Conservation (phyloP, 345 rosid species). For the Acer negundo region DNA sequence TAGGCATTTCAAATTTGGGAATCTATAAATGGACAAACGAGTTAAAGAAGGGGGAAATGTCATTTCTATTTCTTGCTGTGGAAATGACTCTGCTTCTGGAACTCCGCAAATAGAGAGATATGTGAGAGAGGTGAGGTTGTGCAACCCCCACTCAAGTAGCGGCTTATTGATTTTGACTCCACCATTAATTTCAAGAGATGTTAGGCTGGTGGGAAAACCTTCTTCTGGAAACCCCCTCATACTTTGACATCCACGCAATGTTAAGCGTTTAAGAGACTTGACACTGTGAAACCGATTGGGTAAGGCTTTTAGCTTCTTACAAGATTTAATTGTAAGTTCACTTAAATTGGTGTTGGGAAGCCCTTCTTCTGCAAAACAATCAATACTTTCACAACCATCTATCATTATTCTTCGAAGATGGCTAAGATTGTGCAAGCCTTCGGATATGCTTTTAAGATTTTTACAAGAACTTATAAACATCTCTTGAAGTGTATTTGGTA, state of each 20-base stretch:
- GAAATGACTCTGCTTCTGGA: not conserved
- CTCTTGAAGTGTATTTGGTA: not conserved
- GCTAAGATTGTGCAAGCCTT: not conserved
- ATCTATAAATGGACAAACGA: not conserved
- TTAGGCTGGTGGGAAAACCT: conserved; percentile 10
- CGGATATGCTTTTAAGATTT: not conserved
- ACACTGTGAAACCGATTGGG: conserved; percentile 8
- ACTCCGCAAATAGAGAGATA: not conserved
- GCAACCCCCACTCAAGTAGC: too few relatives aligned
- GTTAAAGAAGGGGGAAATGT: too few relatives aligned
- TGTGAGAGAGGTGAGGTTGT: not conserved
- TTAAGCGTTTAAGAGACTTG: conserved; percentile 1
- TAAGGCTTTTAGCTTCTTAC: not conserved
- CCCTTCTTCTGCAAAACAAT: not conserved
- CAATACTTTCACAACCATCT: not conserved
- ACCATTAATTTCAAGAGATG: conserved; percentile 1
- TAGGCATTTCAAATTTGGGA: too few relatives aligned
- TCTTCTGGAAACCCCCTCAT: not conserved
- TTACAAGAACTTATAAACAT: not conserved
- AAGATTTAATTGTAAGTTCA: not conserved
- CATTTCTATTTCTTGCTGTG: too few relatives aligned
- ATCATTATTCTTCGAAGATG: not conserved
- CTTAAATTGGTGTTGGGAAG: not conserved
- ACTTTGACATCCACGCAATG: too few relatives aligned
- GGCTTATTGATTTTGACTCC: too few relatives aligned